A percentile compares a stretch with the other conserved stretches of the same genome.
phyloP scores from a whole-genome alignment of 179 eudicot species.

The Silene noctiflora region DNA sequence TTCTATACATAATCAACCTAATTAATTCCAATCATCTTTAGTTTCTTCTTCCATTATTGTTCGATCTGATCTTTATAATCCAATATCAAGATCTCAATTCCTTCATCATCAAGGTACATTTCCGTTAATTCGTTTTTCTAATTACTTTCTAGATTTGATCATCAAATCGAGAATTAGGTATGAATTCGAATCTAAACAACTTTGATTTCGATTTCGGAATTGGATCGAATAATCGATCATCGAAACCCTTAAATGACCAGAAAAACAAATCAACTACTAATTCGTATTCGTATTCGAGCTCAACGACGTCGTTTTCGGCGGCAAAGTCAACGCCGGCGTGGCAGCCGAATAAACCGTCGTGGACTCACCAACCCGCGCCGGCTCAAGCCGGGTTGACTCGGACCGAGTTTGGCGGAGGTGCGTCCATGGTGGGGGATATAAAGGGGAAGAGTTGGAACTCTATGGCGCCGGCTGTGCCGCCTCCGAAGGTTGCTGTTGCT shows the following conservation, averaged over 20 bases:
- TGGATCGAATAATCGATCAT: conserved; percentile 40
- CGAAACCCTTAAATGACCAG: conserved; percentile 58
- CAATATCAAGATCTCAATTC: conserved; percentile 1
- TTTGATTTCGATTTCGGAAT: conserved; percentile 82
- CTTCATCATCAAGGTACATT: conserved; percentile 1
- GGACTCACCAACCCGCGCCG: conserved; percentile 83
- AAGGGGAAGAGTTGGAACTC: conserved; percentile 74
- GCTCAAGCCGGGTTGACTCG: conserved; percentile 31
- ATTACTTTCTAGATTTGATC: background rate
- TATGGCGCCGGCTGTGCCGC: conserved; percentile 22
- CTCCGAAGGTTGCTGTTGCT: conserved; percentile 13
- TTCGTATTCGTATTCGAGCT: conserved; percentile 29
- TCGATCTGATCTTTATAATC: background rate
- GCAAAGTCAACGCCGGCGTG: conserved; percentile 46
- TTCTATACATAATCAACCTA: too few species aligned
- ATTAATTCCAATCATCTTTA: background rate
- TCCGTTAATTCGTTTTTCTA: background rate
- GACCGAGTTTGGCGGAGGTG: conserved; percentile 49
- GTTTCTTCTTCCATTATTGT: too few species aligned
- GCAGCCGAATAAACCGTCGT: conserved; percentile 73
- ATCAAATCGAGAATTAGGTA: background rate
- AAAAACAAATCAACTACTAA: conserved; percentile 41
- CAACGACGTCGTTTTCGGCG: conserved; percentile 31
- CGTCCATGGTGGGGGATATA: conserved; percentile 90
- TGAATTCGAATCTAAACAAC: conserved; percentile 48